Base-by-base conservation (phyloP, 208 protist species). In the Naegleria gruberi region DNA sequence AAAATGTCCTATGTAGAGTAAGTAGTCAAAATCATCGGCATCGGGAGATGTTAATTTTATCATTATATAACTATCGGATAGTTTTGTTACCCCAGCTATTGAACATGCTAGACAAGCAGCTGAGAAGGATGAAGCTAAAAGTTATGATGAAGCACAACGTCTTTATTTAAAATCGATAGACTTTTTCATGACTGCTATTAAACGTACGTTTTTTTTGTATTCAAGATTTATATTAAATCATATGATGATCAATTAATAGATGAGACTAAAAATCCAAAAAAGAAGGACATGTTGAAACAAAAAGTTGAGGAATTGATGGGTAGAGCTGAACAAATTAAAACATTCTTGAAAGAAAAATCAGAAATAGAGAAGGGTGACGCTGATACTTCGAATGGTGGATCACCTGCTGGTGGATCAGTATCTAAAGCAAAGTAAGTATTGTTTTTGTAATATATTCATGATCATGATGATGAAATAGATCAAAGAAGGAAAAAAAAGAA, bases 251-350 rank as follows among this genome's bases (percentile, higher is more conserved):
- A 4, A 73, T 23, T 37, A 65, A 77, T 77, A 77, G 65, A 77
- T 77, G 65, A 77, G 96, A 95, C 30, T 46, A 97, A 98, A 93
- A 98, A 97, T 88, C 94, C 93, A 82, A 96, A 97, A 89, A 98
- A 98, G 92, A 98, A 96, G 82, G 94, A 98, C 86, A 92, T 96
- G 77, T 92, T 97, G 81, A 96, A 97, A 89, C 94, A 94, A 82
- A 98, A 98, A 92, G 94, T 97, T 43, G 92, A 90, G 15, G 95
- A 99, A 89, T 97, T 99, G 90, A 94, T 99, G 51, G 95, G 96
- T 41, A 94, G 98, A 41, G 97, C 97, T 17, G 97, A 99, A 91
- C 96, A 96, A 92, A 95, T 99, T 87, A 99, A 99, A 91, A 92
- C 97, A 89, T 97, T 96, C 84, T 90, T 99, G 10, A 94, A 97